A percentile compares a stretch with the other conserved stretches of the same genome.
These are phyloP conservation scores for Coleophoma eucalyptorum DNA, from an alignment of 2,329 filamentous ascomycete species.

Conservation along the genomic window DNA sequence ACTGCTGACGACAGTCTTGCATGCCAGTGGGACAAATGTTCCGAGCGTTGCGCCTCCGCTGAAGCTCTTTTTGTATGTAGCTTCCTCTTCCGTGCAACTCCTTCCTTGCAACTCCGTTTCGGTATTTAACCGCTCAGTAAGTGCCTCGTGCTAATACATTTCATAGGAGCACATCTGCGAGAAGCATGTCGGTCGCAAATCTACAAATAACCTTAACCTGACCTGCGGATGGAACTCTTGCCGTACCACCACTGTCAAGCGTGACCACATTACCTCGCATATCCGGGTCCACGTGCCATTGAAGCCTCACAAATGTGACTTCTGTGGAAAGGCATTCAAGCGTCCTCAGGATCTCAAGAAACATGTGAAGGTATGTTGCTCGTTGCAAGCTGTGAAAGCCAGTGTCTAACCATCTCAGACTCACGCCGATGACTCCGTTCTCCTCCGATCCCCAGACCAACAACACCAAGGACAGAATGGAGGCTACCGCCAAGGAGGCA, in stretches of 20 bases:
- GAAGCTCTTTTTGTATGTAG: constrained; percentile 35
- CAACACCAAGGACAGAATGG: constrained; percentile 20
- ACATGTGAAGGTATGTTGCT: constrained; percentile 75
- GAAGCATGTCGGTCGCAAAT: constrained; percentile 96
- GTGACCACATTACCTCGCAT: constrained; percentile 98
- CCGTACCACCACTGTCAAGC: constrained; percentile 95
- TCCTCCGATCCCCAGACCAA: constrained; percentile 36
- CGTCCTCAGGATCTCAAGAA: constrained; percentile 98
- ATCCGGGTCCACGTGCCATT: constrained; percentile 98
- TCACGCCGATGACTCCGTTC: constrained; percentile 90
- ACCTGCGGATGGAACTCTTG: constrained; percentile 97
- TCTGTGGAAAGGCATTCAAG: constrained; percentile 99
- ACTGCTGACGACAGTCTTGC: constrained; percentile 29
- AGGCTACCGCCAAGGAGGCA: constrained; percentile 49
- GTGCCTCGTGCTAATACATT: background rate
- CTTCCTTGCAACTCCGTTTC: constrained; percentile 1
- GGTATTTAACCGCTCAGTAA: background rate
- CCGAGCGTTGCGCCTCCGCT: constrained; percentile 31
- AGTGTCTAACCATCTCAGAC: constrained; percentile 47
- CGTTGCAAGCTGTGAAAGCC: background rate
- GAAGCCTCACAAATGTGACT: constrained; percentile 98
- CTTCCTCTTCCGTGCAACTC: background rate
- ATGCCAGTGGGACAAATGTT: constrained; percentile 36
- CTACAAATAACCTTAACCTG: constrained; percentile 96
- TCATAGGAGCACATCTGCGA: constrained; percentile 93